A percentile compares a stretch with the other conserved stretches of the same genome.
phyloP scores from a whole-genome alignment of 768 basidiomycete genomes.

The Tricholoma saponaceum region DNA sequence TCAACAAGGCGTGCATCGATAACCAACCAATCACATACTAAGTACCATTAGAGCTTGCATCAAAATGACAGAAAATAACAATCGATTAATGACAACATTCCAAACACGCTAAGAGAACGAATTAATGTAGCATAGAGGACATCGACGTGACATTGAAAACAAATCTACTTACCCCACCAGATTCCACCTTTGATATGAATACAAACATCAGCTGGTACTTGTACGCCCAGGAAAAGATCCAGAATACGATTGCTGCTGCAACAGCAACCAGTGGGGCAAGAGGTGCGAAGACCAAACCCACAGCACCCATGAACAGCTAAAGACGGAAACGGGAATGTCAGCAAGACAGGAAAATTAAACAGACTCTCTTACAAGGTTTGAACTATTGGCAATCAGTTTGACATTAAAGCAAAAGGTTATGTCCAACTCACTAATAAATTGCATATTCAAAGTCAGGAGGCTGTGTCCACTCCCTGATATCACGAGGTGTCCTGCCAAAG shows the following conservation, averaged over 20 bases:
- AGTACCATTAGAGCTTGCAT: slow-evolving; percentile 89
- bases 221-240: slow-evolving; percentile 83
- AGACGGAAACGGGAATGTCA: not conserved
- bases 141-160: not conserved
- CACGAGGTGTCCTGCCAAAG: slow-evolving; percentile 86
- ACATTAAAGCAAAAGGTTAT: slow-evolving; percentile 6
- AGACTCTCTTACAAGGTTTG: slow-evolving; percentile 47
- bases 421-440: slow-evolving; percentile 66
- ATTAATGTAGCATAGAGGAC: not conserved
- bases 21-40: slow-evolving; percentile 49
- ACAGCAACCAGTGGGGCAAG: slow-evolving; percentile 87
- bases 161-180: slow-evolving; percentile 72
- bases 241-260: slow-evolving; percentile 82
- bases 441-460: slow-evolving; percentile 88
- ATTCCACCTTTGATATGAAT: slow-evolving; percentile 83
- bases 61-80: slow-evolving; percentile 70
- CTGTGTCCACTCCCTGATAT: slow-evolving; percentile 86
- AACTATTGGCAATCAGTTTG: slow-evolving; percentile 27
- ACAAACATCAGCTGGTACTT: slow-evolving; percentile 99
- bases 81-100: slow-evolving; percentile 91
- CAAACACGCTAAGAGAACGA: slow-evolving; percentile 64
- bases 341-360: not conserved
- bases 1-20: slow-evolving; percentile 6
- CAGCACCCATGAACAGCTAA: slow-evolving; percentile 86
- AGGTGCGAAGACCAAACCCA: slow-evolving; percentile 91